Percentiles rank a stretch among this genome's conserved stretches.
Conservation (phyloP, 495 filamentous ascomycete genomes). For the Tuber aestivum region DNA sequence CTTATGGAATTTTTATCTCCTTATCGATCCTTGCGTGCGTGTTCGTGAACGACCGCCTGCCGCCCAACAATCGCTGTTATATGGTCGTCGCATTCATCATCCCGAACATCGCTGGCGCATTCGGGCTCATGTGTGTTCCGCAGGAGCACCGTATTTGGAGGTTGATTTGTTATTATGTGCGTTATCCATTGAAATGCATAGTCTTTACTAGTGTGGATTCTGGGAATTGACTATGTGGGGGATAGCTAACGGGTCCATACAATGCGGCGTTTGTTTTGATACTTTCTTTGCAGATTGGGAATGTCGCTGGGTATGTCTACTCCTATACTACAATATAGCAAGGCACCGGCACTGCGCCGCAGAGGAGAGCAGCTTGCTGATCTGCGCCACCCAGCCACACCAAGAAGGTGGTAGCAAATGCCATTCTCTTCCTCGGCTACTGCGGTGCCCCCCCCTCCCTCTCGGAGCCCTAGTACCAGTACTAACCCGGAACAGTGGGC, state of each 20-base stretch:
- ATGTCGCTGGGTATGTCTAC: conserved; percentile 47
- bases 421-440: conserved; percentile 51
- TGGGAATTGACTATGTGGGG: neutral
- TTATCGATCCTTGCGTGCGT: conserved; percentile 56
- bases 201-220: neutral
- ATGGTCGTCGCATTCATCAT: conserved; percentile 53
- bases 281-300: conserved; percentile 55
- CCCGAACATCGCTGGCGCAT: conserved; percentile 52
- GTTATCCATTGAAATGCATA: neutral
- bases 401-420: conserved; percentile 59
- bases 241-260: conserved; percentile 54
- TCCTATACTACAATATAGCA: neutral
- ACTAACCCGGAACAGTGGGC: conserved; percentile 43
- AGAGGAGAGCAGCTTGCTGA: conserved; percentile 13
- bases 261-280: conserved; percentile 58
- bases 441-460: conserved; percentile 31
- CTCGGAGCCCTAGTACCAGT: conserved; percentile 23
- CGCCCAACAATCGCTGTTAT: conserved; percentile 51
- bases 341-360: conserved; percentile 2
- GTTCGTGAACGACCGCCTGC: conserved; percentile 54
- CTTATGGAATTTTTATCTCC: conserved; percentile 54
- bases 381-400: conserved; percentile 49
- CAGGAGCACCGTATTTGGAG: conserved; percentile 48
- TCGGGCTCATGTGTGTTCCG: conserved; percentile 53
- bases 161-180: conserved; percentile 52